A percentile compares a stretch with the other conserved stretches of the same genome.
Conservation (phyloP, 1,284 basidiomycete genomes). For the Psilocybe mexicana region DNA sequence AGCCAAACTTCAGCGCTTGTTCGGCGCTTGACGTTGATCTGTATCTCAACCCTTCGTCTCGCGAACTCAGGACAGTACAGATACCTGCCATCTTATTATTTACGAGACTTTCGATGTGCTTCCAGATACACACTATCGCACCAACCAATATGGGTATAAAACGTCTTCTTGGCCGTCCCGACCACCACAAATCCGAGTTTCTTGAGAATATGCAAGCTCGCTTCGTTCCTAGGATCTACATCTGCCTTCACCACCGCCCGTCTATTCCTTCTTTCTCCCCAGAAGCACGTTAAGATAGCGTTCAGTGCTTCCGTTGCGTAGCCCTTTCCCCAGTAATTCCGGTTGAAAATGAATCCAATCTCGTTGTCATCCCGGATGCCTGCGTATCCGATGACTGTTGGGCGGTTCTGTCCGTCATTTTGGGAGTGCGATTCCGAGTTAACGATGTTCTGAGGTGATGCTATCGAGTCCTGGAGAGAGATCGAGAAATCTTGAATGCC, state of each 20-base stretch:
- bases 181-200: slow-evolving; percentile 22
- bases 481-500: slow-evolving; percentile 21
- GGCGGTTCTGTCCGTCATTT: neutral
- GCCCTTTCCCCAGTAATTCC: slow-evolving; percentile 23
- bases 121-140: slow-evolving; percentile 26
- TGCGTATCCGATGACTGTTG: slow-evolving; percentile 20
- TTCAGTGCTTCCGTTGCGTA: slow-evolving; percentile 21
- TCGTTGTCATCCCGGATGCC: slow-evolving; percentile 20
- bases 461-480: slow-evolving; percentile 11
- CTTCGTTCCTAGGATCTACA: slow-evolving; percentile 23
- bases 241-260: slow-evolving; percentile 17
- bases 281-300: slow-evolving; percentile 20
- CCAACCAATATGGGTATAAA: slow-evolving; percentile 24
- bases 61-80: no score
- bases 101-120: slow-evolving; percentile 2
- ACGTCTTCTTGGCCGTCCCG: slow-evolving; percentile 22
- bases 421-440: no score
- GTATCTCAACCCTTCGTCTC: no score
- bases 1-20: no score
- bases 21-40: no score
- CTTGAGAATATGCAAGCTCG: slow-evolving; percentile 16
- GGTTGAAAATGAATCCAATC: slow-evolving; percentile 21
- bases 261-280: slow-evolving; percentile 4
- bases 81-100: neutral
- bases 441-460: neutral